A percentile compares a stretch with the other conserved stretches of the same genome.
These are phyloP conservation scores for Neonothopanus nambi DNA, from an alignment of 1,284 basidiomycete genomes.

Conservation along the genomic window DNA sequence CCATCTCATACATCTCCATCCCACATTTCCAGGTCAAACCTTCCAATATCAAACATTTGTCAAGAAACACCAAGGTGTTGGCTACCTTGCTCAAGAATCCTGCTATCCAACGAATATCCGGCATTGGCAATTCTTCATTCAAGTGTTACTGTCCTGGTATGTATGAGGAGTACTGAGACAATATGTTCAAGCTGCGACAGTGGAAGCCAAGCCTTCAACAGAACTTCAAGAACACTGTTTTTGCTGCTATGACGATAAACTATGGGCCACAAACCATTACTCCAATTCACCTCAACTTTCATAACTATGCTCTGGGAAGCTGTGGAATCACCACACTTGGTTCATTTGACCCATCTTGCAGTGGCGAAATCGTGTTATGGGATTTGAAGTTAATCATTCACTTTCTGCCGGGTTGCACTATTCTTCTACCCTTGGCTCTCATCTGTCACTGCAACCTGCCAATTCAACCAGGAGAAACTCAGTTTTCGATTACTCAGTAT, in stretches of 20 bases:
- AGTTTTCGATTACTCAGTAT: no score
- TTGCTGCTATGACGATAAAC: constrained; percentile 12
- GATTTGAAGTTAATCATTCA: constrained; percentile 11
- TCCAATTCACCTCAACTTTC: constrained; percentile 2
- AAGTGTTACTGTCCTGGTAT: no score
- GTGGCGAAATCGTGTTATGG: constrained; percentile 10
- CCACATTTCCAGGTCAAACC: constrained; percentile 5
- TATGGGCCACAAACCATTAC: constrained; percentile 1
- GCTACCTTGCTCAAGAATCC: background rate
- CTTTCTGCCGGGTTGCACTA: constrained; percentile 9
- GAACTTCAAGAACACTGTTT: constrained; percentile 3
- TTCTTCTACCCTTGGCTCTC: constrained; percentile 10
- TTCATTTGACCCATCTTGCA: background rate
- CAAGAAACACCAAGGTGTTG: background rate
- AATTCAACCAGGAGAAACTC: background rate
- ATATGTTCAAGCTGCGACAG: background rate
- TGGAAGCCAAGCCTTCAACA: background rate
- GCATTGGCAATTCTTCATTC: background rate
- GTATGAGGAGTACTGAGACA: background rate
- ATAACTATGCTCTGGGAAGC: constrained; percentile 7
- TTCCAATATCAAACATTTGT: background rate
- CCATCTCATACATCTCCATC: no score
- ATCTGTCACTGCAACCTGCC: constrained; percentile 6
- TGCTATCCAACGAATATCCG: background rate
- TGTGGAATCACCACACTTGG: constrained; percentile 11